Base-by-base conservation (phyloP, 208 protist species). In the Leishmania arabica region DNA sequence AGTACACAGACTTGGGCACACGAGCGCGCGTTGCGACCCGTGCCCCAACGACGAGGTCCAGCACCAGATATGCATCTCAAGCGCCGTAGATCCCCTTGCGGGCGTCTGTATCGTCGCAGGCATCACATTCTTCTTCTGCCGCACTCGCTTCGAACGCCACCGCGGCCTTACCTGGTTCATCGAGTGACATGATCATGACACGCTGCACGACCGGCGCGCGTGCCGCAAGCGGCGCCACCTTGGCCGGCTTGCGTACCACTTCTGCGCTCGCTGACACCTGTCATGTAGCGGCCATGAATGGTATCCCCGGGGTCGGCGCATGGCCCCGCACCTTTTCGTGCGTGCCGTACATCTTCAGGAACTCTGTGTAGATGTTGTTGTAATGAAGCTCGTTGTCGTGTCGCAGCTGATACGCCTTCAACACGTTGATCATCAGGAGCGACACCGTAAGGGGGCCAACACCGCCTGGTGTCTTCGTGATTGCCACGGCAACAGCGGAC, bases 381-480 rank as follows among this genome's bases (percentile, higher is more conserved):
- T 84, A 84, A 42, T 78, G 88, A 49, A 84, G 70, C 17, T 80
- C 75, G 42, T 89, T 82, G 24, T 84, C 83, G 79, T 86, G 60
- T 0, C 89, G 84, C 56, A 92, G 62, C 37, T 84, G 78, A 60
- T 86, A 89, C 11, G 91, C 94, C 76, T 95, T 93, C 51, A 98
- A 82, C 3, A 96, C 97, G 87, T 98, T 98, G 70, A 90, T 82
- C 91, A 99, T 92, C 6, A 99, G 81, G 75, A 95, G 92, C 15
- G 95, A 95, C 64, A 98, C 94, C 6, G 98, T 99, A 89, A 99
- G 98, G 2, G 99, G 99, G 24, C 99, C 98, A 15, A 99, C 98
- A 72, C 98, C 98, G 53, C 99, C 98, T 11, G 98, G 98, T 7
- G 99, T 98, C 17, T 98, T 98, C 6, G 98, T 99, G 47, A 99